Evolutionary conservation across 2,329 filamentous ascomycete species (phyloP), one percentile per base, ranked within the genome.

Genomic region (Claviceps africana): DNA sequence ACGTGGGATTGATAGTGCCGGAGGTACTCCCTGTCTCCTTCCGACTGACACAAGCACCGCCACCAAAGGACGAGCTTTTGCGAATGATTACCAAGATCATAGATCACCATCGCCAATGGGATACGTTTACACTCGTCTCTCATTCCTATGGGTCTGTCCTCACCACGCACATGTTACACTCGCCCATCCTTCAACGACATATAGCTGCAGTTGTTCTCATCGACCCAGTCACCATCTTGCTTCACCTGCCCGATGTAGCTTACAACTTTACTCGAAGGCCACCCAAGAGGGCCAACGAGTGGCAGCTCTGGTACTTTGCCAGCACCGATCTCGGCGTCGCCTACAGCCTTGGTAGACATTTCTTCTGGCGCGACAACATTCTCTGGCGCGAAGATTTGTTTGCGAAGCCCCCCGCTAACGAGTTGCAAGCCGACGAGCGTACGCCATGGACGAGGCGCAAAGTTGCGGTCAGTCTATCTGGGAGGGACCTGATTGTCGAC

Each of bases 331-430:
- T 81, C 30, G 81, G 81, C 2, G 79, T 85, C 2, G 77, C 83
- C 10, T 75, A 83, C 52, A 80, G 78, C 10, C 68, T 88, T 1
- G 77, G 75, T 0, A 70, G 83, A 3, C 75, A 82, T 58, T 86
- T 88, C 66, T 86, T 85, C 65, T 88, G 84, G 85, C 72, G 72
- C 28, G 75, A 86, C 57, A 86, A 83, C 56, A 78, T 85, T 40
- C 66, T 85, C 8, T 88, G 84, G 83, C 80, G 78, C 57, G 79
- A 86, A 47, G 80, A 85, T 55, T 63, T 86, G 46, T 56, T 74
- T 37, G 54, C 46, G 0, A 54, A 51, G 21, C 21, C 28, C 33
- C 17, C 3, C 2, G 7, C 4, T 31, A 31, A 33, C 17, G 22
- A 9, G 10, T 43, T 28, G 39, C 21, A 1, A 46, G 21, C n/a